Evolutionary conservation across 2,329 filamentous ascomycete genomes (phyloP), one percentile per base, ranked within the genome.

Genomic region (Colletotrichum phormii): DNA sequence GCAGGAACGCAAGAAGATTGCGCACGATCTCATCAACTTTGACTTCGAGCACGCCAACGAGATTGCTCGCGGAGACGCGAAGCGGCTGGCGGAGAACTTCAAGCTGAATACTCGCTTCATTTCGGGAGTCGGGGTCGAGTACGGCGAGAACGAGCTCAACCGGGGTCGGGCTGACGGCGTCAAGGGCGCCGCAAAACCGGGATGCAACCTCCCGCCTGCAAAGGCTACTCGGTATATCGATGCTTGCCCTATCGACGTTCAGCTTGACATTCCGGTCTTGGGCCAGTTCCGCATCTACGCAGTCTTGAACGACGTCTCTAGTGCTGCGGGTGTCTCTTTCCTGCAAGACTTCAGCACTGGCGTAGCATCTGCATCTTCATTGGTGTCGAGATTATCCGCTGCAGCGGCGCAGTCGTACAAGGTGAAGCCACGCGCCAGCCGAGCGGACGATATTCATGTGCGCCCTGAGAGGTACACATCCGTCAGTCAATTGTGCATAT

Each of bases 211-310:
- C 24, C 88, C 90, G 3, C 93, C 93, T 1, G 90, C 91, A 26
- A 93, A 90, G 80, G 92, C 91, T 11, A 93, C 91, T 0, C 88
- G 93, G 22, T 95, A 92, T 78, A 88, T 95, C 62, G 93, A 95
- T 80, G 91, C 92, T 4, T 95, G 95, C 76, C 93, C 93, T 0
- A 89, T 95, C 35, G 91, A 95, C 76, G 84, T 95, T 24, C 92
- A 95, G 78, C 89, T 94, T 3, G 93, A 95, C 77, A 93, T 95
- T 51, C 93, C 93, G 1, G 88, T 94, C 79, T 84, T 95, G 4
- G 91, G 93, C 22, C 93, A 95, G 77, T 95, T 95, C 84, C 89
- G 92, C 62, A 88, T 95, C 51, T 94, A 93, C 79, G 87, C 94
- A 72, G 88, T 95, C 71, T 87, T 90, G 71, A 89, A 88, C 77